Conservation (phyloP, 2,329 filamentous ascomycete genomes). For the Aspergillus sp. region DNA sequence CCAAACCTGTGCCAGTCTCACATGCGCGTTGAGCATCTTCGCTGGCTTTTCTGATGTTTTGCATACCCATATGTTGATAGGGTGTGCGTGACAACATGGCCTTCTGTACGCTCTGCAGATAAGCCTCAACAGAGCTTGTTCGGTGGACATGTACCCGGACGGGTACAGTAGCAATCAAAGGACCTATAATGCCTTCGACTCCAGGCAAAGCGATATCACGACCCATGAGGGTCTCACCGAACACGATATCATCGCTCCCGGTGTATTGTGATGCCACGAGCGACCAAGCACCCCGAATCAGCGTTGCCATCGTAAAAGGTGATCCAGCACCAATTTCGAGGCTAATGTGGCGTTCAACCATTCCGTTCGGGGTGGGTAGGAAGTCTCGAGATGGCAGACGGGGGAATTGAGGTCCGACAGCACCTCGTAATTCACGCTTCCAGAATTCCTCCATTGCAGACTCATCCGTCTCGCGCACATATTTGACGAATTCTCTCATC, state of each 20-base stretch:
- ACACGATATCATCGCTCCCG: constrained; percentile 47
- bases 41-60: constrained; percentile 47
- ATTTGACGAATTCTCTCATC: constrained; percentile 52
- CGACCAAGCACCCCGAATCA: constrained; percentile 52
- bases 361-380: constrained; percentile 43
- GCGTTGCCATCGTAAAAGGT: constrained; percentile 46
- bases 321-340: constrained; percentile 24
- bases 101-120: constrained; percentile 32
- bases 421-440: constrained; percentile 46
- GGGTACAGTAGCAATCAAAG: constrained; percentile 51
- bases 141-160: constrained; percentile 43
- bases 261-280: constrained; percentile 48
- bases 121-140: constrained; percentile 26
- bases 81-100: constrained; percentile 39
- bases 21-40: constrained; percentile 39
- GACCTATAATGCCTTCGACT: constrained; percentile 51
- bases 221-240: constrained; percentile 52
- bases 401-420: constrained; percentile 52
- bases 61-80: constrained; percentile 52
- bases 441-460: constrained; percentile 47
- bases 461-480: constrained; percentile 45
- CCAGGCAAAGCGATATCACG: constrained; percentile 46
- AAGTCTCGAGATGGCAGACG: constrained; percentile 49
- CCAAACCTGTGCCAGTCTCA: constrained; percentile 36
- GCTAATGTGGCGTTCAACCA: constrained; percentile 45